Base-by-base conservation (phyloP, 1,284 basidiomycete genomes). In the Puccinia novopanici region DNA sequence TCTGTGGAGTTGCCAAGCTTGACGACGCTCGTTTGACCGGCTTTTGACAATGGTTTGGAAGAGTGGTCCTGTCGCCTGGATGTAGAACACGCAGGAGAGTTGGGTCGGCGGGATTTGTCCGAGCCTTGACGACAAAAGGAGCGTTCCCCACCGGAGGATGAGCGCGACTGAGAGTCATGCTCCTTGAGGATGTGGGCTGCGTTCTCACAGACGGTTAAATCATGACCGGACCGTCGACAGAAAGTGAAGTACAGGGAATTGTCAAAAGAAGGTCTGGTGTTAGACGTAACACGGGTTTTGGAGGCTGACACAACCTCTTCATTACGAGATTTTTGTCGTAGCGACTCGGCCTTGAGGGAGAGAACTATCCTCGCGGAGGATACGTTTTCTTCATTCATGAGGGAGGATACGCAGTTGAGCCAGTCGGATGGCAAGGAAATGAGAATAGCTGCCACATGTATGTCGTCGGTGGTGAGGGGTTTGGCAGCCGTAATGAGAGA, bases 391-490 rank as follows among this genome's bases (percentile, higher is more conserved):
- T 45, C 8, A 15, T 45, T 45, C 45, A 45, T 6, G 45, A 45
- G 45, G 45, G 6, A 8, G 8, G 45, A 45, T 6, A 45, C 45
- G 15, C 45, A 45, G 8, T 6, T 15, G 8, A 45, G 10, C 63
- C 63, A 65, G 24, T 65, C 63, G 22, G 6, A 5, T 6, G 63
- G 24, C 6, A 65, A 13, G 17, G 63, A 65, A n/a, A 12, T 65
- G 6, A 65, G 42, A 15, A 65, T 8, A 5, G 63, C 63, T 6
- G 63, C 24, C 9, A n/a, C 6, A n/a, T 37, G 42, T 5, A 65
- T n/a, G 27, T 65, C 63, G 24, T 30, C 63, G 17, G 63, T 6
- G 6, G 63, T 65, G 63, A 65, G 63, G 24, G 63, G 63, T n/a
- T 65, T 65, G 9, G 10, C 19, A 5, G 30, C 6, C 4, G 63